Evolutionary conservation across 805 yeast species (phyloP), one percentile per base, ranked within the genome.

Genomic region (Soucietia sequanensis): DNA sequence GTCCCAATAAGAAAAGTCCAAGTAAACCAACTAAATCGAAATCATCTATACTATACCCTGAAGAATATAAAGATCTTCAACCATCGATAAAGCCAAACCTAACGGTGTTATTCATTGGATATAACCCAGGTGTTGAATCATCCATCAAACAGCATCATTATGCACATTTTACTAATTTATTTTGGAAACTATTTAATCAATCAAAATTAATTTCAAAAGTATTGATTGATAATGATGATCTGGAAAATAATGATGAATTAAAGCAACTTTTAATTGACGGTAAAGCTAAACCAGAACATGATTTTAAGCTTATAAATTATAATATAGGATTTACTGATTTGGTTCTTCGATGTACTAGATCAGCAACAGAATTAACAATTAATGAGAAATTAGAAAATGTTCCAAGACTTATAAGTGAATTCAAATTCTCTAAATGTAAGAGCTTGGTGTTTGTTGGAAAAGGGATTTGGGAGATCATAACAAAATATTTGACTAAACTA

Each of bases 321-420:
- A 56, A 65, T 3, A 69, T 81, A 3, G 93, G 91, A 0, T 82
- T 84, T 54, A 80, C 90, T 0, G 91, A 84, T 44, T 60, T 84
- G 42, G 84, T 82, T 2, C 58, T 72, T 24, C 54, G 91, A 28
- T 79, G 87, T 16, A 83, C 90, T 0, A 63, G 63, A 31, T 69
- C 76, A 5, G 80, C 80, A 1, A 67, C 62, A 21, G 84, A 83
- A 43, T 63, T 84, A 15, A 51, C 72, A 2, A 37, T 41, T 16
- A 36, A 41, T 6, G 93, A 84, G 49, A 77, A 80, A 70, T 47
- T 63, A 8, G 62, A 58, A 2, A 79, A 76, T 30, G 85, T 78
- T 0, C 79, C 79, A 0, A 42, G 72, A 24, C 58, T 84, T 17
- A 56, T 79, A 14, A 42, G 43, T 0, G 78, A 75, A 37, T 56